Base-by-base conservation (phyloP, 148 eudicot species). In the Nepenthes gracilis region DNA sequence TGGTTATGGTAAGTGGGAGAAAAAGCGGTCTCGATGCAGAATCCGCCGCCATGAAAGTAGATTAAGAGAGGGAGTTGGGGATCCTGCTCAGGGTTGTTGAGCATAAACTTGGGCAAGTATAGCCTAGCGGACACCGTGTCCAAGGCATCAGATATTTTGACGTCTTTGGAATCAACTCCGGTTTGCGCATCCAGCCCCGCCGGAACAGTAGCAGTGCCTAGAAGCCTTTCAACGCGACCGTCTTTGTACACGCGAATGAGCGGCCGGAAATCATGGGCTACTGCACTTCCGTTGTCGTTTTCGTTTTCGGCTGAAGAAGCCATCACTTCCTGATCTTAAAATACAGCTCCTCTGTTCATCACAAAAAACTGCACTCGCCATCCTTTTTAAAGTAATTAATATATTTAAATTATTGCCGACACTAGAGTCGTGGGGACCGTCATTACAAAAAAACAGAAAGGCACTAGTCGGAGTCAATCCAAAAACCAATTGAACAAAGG, bases 21-120 rank as follows among this genome's bases (percentile, higher is more conserved):
- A 40, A 56, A 66, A 2, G 75, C 66, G 5, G 80, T 69, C 5
- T 73, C 75, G 32, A 77, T 52, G 12, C 54, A 36, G 55, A 83
- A 86, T 2, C 70, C 84, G 5, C 88, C 88, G 0, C 88, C 93
- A 37, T 86, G 93, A 43, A 52, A 71, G 74, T 80, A 82, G 5
- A 86, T 33, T 0, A 83, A 54, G n/a, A 86, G 66, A 15, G 93
- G 93, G 10, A 78, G 64, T 40, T 40, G 45, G 8, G 4, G 8
- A 3, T 40, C 45, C 8, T 4, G 8, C 8, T 40, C 45, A 3
- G 45, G 45, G 45, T 40, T 40, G 8, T 40, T 40, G 4, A 3
- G 35, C 0, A 55, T 12, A 36, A 38, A 60, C 35, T 1, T 13
- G 6, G 91, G 91, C 4, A 73, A 68, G 71, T 66, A 82, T 2